Evolutionary conservation across 345 rosid species (phyloP), one percentile per base, ranked within the genome.

Genomic region (Populus tremula): DNA sequence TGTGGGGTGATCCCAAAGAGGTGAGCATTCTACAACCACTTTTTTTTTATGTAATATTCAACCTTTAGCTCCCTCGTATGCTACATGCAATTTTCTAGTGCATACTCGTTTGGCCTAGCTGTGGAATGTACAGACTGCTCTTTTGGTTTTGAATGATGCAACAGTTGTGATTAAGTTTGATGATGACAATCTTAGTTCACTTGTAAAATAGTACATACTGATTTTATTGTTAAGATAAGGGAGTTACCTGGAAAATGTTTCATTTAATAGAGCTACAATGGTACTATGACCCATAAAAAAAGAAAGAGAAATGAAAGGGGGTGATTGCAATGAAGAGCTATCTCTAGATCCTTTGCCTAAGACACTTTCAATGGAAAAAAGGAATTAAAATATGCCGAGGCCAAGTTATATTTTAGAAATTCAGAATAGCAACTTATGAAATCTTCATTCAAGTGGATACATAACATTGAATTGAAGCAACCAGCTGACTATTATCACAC

Each of bases 1-100:
- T 96, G 78, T 96, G 96, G 96, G 99, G 99, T 13, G 87, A 89
- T 6, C 99, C 99, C 13, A 87, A 77, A 78, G 97, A 96, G 97
- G 99, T 96, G 45, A 78, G 85, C 70, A 59, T 77, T 79, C 41
- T 59, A 18, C 49, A 5, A 21, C 36, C 35, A 49, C 63, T 10
- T 64, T 41, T 64, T 41, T 68, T 68, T 27, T 25, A 45, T 71
- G 39, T 65, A 36, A 53, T 68, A 17, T 78, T 64, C 25, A 6
- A 45, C 20, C 17, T 43, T 56, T 5, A 67, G 14, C 68, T 72
- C 13, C 4, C 8, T 67, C 14, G 4, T 29, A 53, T 63, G n/a
- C 20, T 49, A 14, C 70, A 25, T 70, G 62, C 35, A 47, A 72
- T 17, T 78, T 53, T 62, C 33, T 5, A 25, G 36, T 63, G 33